These are phyloP conservation scores for Giardia muris DNA, from an alignment of 208 protist genomes.

Conservation along the genomic window DNA sequence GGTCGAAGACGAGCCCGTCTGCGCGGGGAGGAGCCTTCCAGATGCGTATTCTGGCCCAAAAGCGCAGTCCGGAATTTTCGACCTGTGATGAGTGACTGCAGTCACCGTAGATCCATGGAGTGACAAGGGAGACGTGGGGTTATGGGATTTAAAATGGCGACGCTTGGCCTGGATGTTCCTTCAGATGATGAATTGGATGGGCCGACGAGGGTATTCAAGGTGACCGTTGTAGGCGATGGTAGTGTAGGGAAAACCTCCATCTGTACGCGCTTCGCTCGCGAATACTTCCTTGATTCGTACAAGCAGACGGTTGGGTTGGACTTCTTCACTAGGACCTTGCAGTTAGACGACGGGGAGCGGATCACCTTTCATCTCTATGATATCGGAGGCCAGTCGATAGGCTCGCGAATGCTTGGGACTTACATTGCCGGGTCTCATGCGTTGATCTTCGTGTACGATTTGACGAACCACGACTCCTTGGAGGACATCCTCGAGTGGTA, in stretches of 20 bases:
- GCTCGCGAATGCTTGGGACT: slow-evolving; percentile 3
- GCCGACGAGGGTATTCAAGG: slow-evolving; percentile 3
- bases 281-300: not conserved
- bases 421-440: not conserved
- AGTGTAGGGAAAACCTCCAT: slow-evolving; percentile 24
- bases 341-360: not conserved
- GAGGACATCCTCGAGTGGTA: not conserved
- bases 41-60: too few relatives aligned
- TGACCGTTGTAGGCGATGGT: slow-evolving; percentile 13
- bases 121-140: too few relatives aligned
- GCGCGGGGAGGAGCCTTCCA: too few relatives aligned
- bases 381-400: slow-evolving; percentile 17
- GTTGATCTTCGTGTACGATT: slow-evolving; percentile 12
- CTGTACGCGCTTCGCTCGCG: slow-evolving; percentile 3
- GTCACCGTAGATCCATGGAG: too few relatives aligned
- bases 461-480: not conserved
- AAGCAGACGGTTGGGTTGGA: slow-evolving; percentile 15
- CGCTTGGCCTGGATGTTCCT: too few relatives aligned
- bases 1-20: too few relatives aligned
- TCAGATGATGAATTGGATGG: not conserved
- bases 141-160: too few relatives aligned
- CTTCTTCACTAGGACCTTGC: not conserved
- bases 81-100: too few relatives aligned
- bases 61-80: too few relatives aligned
- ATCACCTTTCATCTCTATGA: slow-evolving; percentile 16